These are phyloP conservation scores for Alternaria dauci DNA, from an alignment of 2,329 filamentous ascomycete species.

Conservation along the genomic window DNA sequence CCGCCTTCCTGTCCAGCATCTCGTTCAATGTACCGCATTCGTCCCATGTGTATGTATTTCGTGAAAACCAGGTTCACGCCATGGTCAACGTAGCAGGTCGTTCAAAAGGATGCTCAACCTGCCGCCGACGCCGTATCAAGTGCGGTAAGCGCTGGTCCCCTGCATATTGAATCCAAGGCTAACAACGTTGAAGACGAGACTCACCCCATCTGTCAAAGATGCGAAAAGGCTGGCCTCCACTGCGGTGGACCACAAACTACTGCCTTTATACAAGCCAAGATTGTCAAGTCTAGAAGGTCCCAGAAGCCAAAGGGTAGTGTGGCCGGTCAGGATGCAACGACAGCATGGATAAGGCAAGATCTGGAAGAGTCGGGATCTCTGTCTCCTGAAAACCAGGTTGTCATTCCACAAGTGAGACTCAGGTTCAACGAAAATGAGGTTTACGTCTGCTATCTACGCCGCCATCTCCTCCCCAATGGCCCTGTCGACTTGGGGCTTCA, in stretches of 20 bases:
- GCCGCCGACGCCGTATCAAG: slow-evolving; percentile 41
- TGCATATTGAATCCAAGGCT: slow-evolving; percentile 2
- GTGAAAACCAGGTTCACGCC: not conserved
- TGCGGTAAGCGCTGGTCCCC: slow-evolving; percentile 36
- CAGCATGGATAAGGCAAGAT: slow-evolving; percentile 4
- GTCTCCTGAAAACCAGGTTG: not conserved
- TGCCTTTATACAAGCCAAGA: slow-evolving; percentile 37
- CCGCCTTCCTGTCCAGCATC: slow-evolving; percentile 3
- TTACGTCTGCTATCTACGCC: slow-evolving; percentile 37
- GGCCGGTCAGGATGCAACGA: not conserved
- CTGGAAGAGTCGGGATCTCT: not conserved
- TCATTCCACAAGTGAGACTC: not conserved
- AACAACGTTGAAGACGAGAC: slow-evolving; percentile 33
- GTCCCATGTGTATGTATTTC: not conserved
- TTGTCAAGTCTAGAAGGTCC: slow-evolving; percentile 37
- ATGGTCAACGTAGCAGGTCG: slow-evolving; percentile 47
- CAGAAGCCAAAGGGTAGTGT: slow-evolving; percentile 1
- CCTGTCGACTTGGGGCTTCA: slow-evolving; percentile 34
- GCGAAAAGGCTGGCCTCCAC: slow-evolving; percentile 30
- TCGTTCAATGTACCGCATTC: slow-evolving; percentile 9
- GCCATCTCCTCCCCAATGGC: slow-evolving; percentile 29
- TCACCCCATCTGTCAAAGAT: slow-evolving; percentile 37
- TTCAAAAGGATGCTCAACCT: slow-evolving; percentile 45
- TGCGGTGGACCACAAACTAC: slow-evolving; percentile 38
- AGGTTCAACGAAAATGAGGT: slow-evolving; percentile 29